Conservation (phyloP, 495 filamentous ascomycete species). For the Thozetella sp. region DNA sequence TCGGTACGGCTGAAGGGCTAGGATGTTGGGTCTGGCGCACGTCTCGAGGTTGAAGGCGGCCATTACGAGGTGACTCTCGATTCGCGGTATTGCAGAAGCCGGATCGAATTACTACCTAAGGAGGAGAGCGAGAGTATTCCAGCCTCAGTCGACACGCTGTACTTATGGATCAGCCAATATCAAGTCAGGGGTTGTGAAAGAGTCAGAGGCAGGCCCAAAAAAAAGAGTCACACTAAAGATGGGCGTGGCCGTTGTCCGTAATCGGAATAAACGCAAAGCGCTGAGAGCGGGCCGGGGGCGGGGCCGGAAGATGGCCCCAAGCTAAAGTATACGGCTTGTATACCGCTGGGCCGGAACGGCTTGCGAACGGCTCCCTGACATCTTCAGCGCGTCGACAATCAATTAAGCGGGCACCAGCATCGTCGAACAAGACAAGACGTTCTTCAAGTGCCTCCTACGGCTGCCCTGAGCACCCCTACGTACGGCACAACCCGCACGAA, state of each 20-base stretch:
- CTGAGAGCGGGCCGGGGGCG: neutral
- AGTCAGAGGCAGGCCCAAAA: neutral
- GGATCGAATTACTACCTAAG: too few species aligned
- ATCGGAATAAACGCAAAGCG: neutral
- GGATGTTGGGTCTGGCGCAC: constrained; percentile 83
- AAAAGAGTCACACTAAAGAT: neutral
- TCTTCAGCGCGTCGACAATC: too few species aligned
- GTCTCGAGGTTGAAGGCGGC: constrained; percentile 71
- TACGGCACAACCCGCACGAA: too few species aligned
- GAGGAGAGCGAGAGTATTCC: too few species aligned
- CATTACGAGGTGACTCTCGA: constrained; percentile 28
- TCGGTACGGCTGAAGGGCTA: constrained; percentile 80
- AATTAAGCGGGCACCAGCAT: too few species aligned
- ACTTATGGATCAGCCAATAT: too few species aligned
- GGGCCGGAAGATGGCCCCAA: neutral
- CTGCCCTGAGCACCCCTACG: too few species aligned
- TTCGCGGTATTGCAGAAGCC: neutral
- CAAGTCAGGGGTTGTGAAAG: neutral
- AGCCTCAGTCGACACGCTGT: too few species aligned
- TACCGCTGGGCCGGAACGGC: too few species aligned
- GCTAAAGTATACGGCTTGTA: neutral
- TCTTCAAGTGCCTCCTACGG: too few species aligned
- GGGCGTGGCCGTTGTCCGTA: neutral
- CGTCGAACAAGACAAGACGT: too few species aligned
- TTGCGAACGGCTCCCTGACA: too few species aligned